Percentiles rank a stretch among this genome's conserved stretches.
These are phyloP conservation scores for Triticum dicoccoides DNA, from an alignment of 176 grass and related monocot species.

Conservation along the genomic window DNA sequence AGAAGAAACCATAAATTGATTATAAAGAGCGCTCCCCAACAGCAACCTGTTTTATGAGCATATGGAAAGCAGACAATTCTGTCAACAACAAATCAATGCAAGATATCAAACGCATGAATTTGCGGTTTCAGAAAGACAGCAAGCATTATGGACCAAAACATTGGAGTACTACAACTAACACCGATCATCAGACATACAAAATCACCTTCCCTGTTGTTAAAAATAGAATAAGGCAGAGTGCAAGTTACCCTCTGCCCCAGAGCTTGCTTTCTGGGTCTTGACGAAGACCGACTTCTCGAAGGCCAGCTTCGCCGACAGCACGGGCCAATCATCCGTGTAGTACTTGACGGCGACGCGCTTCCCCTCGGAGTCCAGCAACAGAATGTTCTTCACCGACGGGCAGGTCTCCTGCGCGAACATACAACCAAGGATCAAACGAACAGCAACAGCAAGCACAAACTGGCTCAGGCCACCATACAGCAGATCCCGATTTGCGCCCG, in stretches of 20 bases:
- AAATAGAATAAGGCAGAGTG: not conserved
- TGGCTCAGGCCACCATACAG: not conserved
- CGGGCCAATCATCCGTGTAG: constrained; percentile 82
- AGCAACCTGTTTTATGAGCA: not conserved
- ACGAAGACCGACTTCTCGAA: constrained; percentile 93
- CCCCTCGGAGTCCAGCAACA: constrained; percentile 83
- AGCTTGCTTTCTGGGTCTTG: constrained; percentile 76
- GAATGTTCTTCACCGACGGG: constrained; percentile 73
- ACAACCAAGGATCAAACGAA: not conserved
- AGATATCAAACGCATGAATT: constrained; percentile 12
- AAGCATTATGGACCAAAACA: not conserved
- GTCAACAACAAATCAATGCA: not conserved
- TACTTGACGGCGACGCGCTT: constrained; percentile 91
- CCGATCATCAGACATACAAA: constrained; percentile 1
- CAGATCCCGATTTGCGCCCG: constrained; percentile 5
- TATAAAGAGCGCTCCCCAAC: not conserved
- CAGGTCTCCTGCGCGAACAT: constrained; percentile 47
- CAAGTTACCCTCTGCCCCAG: constrained; percentile 49
- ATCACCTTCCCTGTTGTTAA: not conserved
- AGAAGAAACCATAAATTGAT: not conserved
- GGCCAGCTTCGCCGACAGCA: constrained; percentile 63
- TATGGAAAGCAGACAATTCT: not conserved
- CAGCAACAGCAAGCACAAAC: not conserved
- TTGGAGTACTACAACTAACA: not conserved
- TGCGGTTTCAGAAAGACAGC: not conserved